Evolutionary conservation across 768 basidiomycete species (phyloP), one percentile per base, ranked within the genome.

Genomic region (Cytidiella melzeri): DNA sequence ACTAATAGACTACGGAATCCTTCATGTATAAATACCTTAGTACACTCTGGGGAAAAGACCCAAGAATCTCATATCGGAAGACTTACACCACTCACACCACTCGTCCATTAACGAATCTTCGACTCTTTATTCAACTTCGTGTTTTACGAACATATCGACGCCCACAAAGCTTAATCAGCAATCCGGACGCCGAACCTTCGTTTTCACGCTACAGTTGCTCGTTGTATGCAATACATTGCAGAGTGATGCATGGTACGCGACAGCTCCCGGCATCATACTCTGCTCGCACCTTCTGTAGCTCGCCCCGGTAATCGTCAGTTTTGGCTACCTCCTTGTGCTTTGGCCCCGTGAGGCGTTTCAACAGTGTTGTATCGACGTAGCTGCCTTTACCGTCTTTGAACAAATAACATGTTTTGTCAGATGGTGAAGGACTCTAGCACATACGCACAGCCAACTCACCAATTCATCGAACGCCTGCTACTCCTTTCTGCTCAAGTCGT

Each of bases 191-290:
- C n/a, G n/a, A n/a, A n/a, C n/a, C n/a, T n/a, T n/a, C n/a, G n/a
- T n/a, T n/a, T n/a, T n/a, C n/a, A n/a, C n/a, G n/a, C n/a, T n/a
- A n/a, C n/a, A 81, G 65, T 24, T 59, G 61, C 12, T 69, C 60
- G 54, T 77, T 69, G 58, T 75, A 80, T 28, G 62, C 67, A 19
- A 73, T 58, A 55, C 71, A 77, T 46, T 69, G 64, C 26, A 81
- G 62, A 40, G 67, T 66, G 40, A 79, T 73, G 54, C 78, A 80
- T 4, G 76, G 77, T 9, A 75, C 74, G 10, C 54, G 57, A 18
- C 73, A 62, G 45, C 66, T 54, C 15, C 77, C 77, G 13, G 54
- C 48, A 43, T 74, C 65, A 60, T 79, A 81, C n/a, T 69, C 21
- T 11, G 38, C 41, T 5, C 39, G 47, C 4, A 48, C 41, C 20